Evolutionary conservation across 805 yeast species (phyloP), one percentile per base, ranked within the genome.

Genomic region (Candida khao-thaluensis): DNA sequence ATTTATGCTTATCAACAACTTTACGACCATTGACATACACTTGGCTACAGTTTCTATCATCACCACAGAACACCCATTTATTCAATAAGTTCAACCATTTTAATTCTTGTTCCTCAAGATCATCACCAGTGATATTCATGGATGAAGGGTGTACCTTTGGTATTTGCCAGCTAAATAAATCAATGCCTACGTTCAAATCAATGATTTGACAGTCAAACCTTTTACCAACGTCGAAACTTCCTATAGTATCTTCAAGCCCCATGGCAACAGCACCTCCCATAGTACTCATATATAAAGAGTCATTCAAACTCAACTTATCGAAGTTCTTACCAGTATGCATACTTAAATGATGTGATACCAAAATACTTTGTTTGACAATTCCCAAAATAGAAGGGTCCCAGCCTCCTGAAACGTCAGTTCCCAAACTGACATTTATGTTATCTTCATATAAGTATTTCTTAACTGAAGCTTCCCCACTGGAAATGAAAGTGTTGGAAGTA

Each of bases 61-160:
- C 99, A 14, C 98, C 98, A 42, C 79, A 76, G 59, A 88, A 93
- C 7, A 91, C 66, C 99, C 99, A 93, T 59, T 88, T 89, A 44
- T 85, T 85, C 3, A 89, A 58, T 38, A 86, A 53, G 53, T 83
- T 77, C 20, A 66, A 66, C 56, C 81, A 69, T 44, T 70, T 73
- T 4, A 21, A 15, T 14, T 37, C 29, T 6, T 30, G 16, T 11
- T 46, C 49, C 11, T 40, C 36, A 9, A 44, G 48, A 5, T 36
- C 46, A 22, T 45, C 51, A 8, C 36, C 29, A 1, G 37, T 30
- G 12, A 31, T 31, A 22, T 15, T 31, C 35, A 31, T 31, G 9
- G 18, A 4, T 17, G 11, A 9, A 7, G 35, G 26, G 11, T 31
- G 11, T 6, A 5, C 7, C 4, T 47, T 40, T 1, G 82, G 79